These are phyloP conservation scores for Trichoderma reesei DNA, from an alignment of 495 filamentous ascomycete genomes.

Conservation along the genomic window DNA sequence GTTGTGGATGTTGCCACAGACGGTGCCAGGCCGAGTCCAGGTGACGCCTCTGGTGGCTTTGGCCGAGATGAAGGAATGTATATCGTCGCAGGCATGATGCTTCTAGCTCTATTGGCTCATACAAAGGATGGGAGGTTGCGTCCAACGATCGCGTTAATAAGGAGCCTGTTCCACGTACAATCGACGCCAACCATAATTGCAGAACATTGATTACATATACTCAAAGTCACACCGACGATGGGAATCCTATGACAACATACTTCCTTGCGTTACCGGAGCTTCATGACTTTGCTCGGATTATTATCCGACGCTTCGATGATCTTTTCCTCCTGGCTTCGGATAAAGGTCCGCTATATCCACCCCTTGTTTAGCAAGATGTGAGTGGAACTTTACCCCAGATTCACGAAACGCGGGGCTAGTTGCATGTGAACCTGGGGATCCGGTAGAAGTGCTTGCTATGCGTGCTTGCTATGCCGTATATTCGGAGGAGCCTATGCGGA, in stretches of 20 bases:
- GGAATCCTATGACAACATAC: background rate
- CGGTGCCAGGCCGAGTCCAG: background rate
- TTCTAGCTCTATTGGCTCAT: background rate
- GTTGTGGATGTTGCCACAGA: background rate
- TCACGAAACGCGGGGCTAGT: background rate
- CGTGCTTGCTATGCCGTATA: background rate
- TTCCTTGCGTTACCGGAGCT: no score
- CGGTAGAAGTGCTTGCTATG: background rate
- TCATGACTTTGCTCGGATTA: background rate
- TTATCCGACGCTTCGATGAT: background rate
- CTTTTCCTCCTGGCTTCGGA: background rate
- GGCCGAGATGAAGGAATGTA: background rate
- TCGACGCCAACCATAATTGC: background rate
- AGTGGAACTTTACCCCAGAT: slow-evolving; percentile 7
- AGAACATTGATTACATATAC: no score
- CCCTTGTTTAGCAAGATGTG: background rate
- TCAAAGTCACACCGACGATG: background rate
- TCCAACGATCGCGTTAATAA: background rate
- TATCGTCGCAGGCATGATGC: background rate
- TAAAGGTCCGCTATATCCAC: background rate
- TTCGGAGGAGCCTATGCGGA: background rate
- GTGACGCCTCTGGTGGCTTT: no score
- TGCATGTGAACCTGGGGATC: background rate
- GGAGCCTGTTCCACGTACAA: background rate
- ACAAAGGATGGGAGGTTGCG: background rate